phyloP scores from a whole-genome alignment of 257 asterid species.

The Solanum bukasovii region DNA sequence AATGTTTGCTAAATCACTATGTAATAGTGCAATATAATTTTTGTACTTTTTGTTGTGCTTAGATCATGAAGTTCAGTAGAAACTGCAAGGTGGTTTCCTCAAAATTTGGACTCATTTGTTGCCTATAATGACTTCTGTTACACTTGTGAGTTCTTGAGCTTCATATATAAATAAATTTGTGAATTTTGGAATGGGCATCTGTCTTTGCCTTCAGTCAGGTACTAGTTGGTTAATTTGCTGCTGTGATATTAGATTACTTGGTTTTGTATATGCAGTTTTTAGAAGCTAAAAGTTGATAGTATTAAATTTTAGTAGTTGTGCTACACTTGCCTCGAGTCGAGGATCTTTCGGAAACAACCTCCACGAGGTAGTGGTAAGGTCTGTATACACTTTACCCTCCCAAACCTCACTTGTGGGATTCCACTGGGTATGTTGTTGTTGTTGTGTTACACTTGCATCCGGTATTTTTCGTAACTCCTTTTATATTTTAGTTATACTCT shows the following conservation, averaged over 20 bases:
- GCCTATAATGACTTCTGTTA: background rate
- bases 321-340: background rate
- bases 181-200: background rate
- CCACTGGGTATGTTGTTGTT: background rate
- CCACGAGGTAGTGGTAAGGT: background rate
- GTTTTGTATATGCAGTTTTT: background rate
- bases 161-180: background rate
- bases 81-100: conserved; percentile 1
- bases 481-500: background rate
- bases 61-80: background rate
- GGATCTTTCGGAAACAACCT: background rate
- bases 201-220: background rate
- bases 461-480: background rate
- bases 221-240: background rate
- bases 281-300: background rate
- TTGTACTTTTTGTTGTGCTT: background rate
- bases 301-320: background rate
- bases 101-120: background rate
- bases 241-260: background rate
- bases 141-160: background rate
- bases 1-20: background rate
- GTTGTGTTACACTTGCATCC: background rate
- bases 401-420: background rate
- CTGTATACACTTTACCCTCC: background rate
- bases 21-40: background rate